Evolutionary conservation across 192 early-diverging fungal species (phyloP).

Genomic region (Dissophora globulifera): DNA sequence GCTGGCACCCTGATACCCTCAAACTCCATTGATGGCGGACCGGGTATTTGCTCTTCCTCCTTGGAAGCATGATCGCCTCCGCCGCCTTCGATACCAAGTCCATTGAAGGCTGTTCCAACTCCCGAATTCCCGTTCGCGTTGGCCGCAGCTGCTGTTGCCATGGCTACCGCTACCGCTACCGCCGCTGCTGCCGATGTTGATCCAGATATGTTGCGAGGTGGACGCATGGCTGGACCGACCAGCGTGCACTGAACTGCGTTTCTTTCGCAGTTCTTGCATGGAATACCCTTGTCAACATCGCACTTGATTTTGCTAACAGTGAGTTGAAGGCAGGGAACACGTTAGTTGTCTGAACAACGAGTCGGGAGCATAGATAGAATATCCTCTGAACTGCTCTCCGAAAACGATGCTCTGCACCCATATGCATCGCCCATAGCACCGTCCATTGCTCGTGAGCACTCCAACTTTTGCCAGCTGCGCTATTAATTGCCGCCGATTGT

Average conservation of each 20-base stretch:
- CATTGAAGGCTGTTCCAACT: background rate
- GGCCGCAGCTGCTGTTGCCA: slow-evolving; percentile 40
- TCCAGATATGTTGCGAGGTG: slow-evolving; percentile 37
- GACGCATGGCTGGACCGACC: slow-evolving; percentile 43
- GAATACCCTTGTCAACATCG: slow-evolving; percentile 38
- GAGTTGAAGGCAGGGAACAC: background rate
- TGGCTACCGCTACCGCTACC: slow-evolving; percentile 38
- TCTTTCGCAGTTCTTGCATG: slow-evolving; percentile 47
- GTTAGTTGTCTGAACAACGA: background rate
- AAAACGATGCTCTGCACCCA: no score
- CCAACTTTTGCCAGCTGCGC: no score
- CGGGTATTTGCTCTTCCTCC: background rate
- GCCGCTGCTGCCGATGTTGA: slow-evolving; percentile 44
- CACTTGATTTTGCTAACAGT: slow-evolving; percentile 44
- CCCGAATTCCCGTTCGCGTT: slow-evolving; percentile 8
- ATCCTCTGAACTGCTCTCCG: no score
- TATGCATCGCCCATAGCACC: no score
- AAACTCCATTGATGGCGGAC: background rate
- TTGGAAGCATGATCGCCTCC: background rate
- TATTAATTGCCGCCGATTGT: no score
- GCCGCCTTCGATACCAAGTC: background rate
- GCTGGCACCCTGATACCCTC: slow-evolving; percentile 1
- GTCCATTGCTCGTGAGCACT: no score
- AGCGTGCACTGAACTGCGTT: slow-evolving; percentile 40
- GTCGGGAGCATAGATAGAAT: background rate